Conservation (phyloP, 768 basidiomycete genomes). For the Hydnum rufescens region DNA sequence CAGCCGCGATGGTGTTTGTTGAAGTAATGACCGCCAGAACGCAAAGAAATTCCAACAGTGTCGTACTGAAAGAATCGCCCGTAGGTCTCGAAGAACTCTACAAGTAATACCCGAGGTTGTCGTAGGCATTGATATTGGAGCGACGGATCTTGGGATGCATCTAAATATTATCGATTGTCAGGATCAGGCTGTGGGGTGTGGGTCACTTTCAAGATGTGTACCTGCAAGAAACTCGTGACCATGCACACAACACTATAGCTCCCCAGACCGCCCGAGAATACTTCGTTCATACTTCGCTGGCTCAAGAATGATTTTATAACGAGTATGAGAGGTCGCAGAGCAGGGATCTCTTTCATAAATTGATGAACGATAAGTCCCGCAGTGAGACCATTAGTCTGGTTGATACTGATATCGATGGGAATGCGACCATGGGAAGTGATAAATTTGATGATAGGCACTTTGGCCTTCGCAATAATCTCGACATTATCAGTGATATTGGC, state of each 20-base stretch:
- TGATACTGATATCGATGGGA: constrained; percentile 85
- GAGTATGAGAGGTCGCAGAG: constrained; percentile 65
- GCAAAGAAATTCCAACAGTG: constrained; percentile 72
- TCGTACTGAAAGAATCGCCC: constrained; percentile 83
- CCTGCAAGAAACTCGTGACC: constrained; percentile 84
- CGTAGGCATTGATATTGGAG: constrained; percentile 69
- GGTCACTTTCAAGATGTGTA: constrained; percentile 12
- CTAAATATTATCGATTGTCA: constrained; percentile 17
- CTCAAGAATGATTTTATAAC: constrained; percentile 79
- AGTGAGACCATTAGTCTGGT: constrained; percentile 67
- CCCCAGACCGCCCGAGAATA: constrained; percentile 88
- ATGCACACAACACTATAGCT: constrained; percentile 89
- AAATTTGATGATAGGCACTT: constrained; percentile 95
- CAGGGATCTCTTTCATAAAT: constrained; percentile 57
- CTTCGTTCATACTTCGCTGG: constrained; percentile 90
- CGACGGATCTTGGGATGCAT: constrained; percentile 89
- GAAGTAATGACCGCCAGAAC: constrained; percentile 79
- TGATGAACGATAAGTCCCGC: constrained; percentile 64
- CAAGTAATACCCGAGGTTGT: constrained; percentile 85
- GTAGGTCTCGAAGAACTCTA: constrained; percentile 97
- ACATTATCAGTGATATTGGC: constrained; percentile 59
- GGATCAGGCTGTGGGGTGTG: neutral
- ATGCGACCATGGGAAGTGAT: constrained; percentile 57
- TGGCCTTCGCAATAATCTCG: constrained; percentile 79
- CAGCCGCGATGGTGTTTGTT: constrained; percentile 68